phyloP scores from a whole-genome alignment of 306 rosid genomes.

The Hippophae rhamnoides region DNA sequence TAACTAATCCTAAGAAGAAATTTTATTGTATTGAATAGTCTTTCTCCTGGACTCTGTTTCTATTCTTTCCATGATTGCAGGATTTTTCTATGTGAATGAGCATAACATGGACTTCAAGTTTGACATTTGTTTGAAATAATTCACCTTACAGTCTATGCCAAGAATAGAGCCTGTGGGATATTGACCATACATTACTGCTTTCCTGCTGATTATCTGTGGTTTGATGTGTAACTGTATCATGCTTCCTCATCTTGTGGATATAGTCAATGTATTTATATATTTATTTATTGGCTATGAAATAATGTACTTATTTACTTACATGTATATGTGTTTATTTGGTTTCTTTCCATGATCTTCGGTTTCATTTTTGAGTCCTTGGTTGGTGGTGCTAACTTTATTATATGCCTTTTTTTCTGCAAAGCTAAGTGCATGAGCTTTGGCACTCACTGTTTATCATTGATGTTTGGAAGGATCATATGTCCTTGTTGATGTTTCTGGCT shows the following conservation, averaged over 20 bases:
- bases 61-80: too few species aligned
- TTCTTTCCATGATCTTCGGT: neutral
- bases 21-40: too few species aligned
- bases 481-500: neutral
- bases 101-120: too few species aligned
- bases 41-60: too few species aligned
- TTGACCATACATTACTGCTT: neutral
- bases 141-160: neutral
- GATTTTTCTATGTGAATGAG: too few species aligned
- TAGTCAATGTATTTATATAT: neutral
- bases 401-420: too few species aligned
- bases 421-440: too few species aligned
- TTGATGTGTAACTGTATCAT: neutral
- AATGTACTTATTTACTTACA: too few species aligned
- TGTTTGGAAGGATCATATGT: neutral
- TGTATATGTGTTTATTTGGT: too few species aligned
- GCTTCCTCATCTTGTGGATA: neutral
- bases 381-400: neutral
- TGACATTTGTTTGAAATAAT: neutral
- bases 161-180: neutral
- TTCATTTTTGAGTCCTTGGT: neutral
- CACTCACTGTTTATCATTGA: too few species aligned
- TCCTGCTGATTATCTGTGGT: neutral
- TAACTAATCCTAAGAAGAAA: too few species aligned
- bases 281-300: too few species aligned